phyloP scores from a whole-genome alignment of 108 stramenopile species.

The Cyclotella sp. region DNA sequence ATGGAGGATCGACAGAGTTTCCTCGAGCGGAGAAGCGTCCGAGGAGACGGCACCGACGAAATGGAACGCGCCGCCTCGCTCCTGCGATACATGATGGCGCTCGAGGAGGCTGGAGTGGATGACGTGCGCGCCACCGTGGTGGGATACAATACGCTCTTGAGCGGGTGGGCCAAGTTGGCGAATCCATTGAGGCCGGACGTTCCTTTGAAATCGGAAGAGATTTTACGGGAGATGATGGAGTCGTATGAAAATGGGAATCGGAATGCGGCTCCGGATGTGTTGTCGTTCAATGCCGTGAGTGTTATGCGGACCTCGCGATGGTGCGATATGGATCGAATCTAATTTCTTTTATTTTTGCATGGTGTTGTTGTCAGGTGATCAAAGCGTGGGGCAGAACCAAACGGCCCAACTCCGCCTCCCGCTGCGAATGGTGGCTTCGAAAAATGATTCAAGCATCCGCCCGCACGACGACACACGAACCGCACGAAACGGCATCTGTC shows the following conservation, averaged over 20 bases:
- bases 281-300: slow-evolving; percentile 60
- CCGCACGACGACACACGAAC: slow-evolving; percentile 17
- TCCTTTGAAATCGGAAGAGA: slow-evolving; percentile 69
- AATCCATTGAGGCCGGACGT: slow-evolving; percentile 32
- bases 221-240: slow-evolving; percentile 68
- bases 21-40: slow-evolving; percentile 7
- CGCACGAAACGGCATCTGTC: slow-evolving; percentile 13
- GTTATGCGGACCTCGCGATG: background rate
- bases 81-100: slow-evolving; percentile 63
- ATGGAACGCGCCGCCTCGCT: slow-evolving; percentile 63
- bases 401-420: slow-evolving; percentile 57
- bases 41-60: slow-evolving; percentile 61
- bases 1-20: background rate
- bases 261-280: slow-evolving; percentile 55
- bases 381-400: slow-evolving; percentile 70
- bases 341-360: background rate
- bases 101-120: slow-evolving; percentile 49
- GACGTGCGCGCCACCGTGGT: slow-evolving; percentile 59
- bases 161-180: slow-evolving; percentile 62
- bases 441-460: slow-evolving; percentile 61
- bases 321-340: too few species aligned
- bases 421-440: slow-evolving; percentile 75
- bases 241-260: slow-evolving; percentile 31
- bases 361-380: slow-evolving; percentile 52
- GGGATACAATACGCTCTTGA: slow-evolving; percentile 75